A percentile compares a stretch with the other conserved stretches of the same genome.
These are phyloP conservation scores for Acer yangbiense DNA, from an alignment of 345 rosid species.

Conservation along the genomic window DNA sequence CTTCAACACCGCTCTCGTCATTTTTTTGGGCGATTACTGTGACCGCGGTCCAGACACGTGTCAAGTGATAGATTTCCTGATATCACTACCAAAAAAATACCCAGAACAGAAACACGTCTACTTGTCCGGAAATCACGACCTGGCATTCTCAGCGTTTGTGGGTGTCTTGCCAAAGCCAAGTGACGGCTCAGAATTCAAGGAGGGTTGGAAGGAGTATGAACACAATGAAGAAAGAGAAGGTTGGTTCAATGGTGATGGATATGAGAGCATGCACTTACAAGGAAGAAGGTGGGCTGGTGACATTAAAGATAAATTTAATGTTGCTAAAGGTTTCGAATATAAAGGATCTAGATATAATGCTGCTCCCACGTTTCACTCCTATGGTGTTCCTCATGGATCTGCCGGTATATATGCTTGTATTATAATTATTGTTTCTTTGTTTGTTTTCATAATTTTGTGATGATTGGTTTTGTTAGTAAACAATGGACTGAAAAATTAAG, in stretches of 20 bases:
- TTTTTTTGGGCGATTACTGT: conserved; percentile 91
- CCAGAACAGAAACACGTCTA: conserved; percentile 65
- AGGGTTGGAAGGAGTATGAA: conserved; percentile 65
- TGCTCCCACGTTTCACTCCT: conserved; percentile 69
- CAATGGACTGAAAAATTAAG: no score
- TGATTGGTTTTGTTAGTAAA: neutral
- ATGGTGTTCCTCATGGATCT: conserved; percentile 86
- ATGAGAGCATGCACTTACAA: conserved; percentile 70
- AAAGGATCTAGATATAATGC: conserved; percentile 80
- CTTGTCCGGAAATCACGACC: conserved; percentile 78
- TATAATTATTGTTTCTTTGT: neutral
- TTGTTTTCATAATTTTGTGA: neutral
- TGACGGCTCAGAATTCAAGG: conserved; percentile 49
- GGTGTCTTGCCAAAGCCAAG: conserved; percentile 53
- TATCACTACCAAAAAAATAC: conserved; percentile 47
- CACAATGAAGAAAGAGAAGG: conserved; percentile 70
- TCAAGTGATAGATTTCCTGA: conserved; percentile 62
- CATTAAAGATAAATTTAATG: conserved; percentile 44
- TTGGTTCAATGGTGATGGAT: conserved; percentile 72
- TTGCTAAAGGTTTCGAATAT: conserved; percentile 47
- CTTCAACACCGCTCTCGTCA: conserved; percentile 63
- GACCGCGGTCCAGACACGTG: conserved; percentile 80
- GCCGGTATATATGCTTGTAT: conserved; percentile 47
- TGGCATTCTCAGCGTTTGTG: conserved; percentile 71
- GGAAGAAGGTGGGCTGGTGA: conserved; percentile 80